phyloP scores from a whole-genome alignment of 768 basidiomycete genomes.

The Lentinula edodes region DNA sequence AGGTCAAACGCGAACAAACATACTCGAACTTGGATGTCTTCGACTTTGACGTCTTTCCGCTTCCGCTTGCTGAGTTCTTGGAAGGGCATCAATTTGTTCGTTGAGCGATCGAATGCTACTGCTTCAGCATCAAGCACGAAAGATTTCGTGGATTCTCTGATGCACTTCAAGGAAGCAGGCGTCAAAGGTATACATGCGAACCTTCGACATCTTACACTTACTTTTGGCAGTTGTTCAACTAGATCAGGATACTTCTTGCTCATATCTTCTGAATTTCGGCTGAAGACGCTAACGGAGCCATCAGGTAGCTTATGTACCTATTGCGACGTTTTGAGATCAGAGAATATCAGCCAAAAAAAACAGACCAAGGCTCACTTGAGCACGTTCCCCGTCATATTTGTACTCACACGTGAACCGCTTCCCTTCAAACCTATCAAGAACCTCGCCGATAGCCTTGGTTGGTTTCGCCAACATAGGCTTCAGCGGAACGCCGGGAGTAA shows the following conservation, averaged over 20 bases:
- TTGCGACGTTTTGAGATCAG: not conserved
- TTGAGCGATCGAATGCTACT: conserved; percentile 86
- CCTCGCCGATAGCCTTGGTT: conserved; percentile 97
- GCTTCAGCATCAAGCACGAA: conserved; percentile 97
- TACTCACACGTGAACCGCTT: conserved; percentile 98
- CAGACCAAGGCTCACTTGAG: conserved; percentile 51
- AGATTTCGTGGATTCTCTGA: conserved; percentile 76
- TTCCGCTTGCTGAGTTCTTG: conserved; percentile 94
- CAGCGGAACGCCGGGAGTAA: conserved; percentile 92
- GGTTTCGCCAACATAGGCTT: conserved; percentile 99
- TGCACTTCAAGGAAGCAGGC: conserved; percentile 48
- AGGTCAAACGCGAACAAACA: conserved; percentile 96
- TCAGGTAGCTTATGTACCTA: conserved; percentile 81
- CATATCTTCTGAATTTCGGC: conserved; percentile 98
- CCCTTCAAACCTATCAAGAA: conserved; percentile 92
- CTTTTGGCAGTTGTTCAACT: conserved; percentile 87
- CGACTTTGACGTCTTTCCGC: conserved; percentile 95
- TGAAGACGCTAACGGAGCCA: conserved; percentile 87
- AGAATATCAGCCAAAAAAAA: not conserved
- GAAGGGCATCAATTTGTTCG: conserved; percentile 91
- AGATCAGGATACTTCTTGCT: conserved; percentile 98
- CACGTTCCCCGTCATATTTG: conserved; percentile 98
- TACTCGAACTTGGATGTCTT: conserved; percentile 95
- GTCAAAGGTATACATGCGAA: not conserved
- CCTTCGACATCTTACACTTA: conserved; percentile 25